Conservation (phyloP, 2,329 filamentous ascomycete species). For the Aspergillus ruber region DNA sequence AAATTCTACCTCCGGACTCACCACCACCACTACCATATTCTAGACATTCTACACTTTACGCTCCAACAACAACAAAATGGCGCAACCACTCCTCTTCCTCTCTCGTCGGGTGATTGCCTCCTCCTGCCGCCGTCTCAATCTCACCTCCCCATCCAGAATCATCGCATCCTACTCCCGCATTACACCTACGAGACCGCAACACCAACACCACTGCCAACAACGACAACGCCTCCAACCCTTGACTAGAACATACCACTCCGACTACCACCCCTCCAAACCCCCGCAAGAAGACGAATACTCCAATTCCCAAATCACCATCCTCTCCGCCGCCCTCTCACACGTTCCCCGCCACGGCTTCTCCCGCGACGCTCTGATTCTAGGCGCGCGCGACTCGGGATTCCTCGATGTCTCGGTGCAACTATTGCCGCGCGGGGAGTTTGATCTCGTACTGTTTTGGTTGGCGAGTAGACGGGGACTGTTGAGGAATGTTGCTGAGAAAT, state of each 20-base stretch:
- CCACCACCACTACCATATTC: background rate
- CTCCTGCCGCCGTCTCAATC: conserved; percentile 1
- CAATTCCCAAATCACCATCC: conserved; percentile 65
- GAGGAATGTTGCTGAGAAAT: conserved; percentile 22
- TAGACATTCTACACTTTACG: background rate
- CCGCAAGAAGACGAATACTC: conserved; percentile 60
- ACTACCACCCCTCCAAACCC: conserved; percentile 56
- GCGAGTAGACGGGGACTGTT: conserved; percentile 34
- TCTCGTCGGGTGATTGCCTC: background rate
- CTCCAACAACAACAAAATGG: conserved; percentile 4
- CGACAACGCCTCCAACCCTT: conserved; percentile 1
- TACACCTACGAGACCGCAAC: background rate
- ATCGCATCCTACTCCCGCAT: background rate
- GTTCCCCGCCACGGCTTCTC: conserved; percentile 82
- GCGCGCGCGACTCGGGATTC: conserved; percentile 78
- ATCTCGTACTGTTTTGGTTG: conserved; percentile 57
- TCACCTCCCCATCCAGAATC: background rate
- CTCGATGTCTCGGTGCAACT: conserved; percentile 79
- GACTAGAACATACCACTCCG: conserved; percentile 60
- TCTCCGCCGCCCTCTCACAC: conserved; percentile 71
- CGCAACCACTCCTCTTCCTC: conserved; percentile 4
- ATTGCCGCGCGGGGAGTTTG: conserved; percentile 72
- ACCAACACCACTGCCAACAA: background rate
- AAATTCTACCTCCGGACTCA: background rate
- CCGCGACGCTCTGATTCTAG: conserved; percentile 62